phyloP scores from a whole-genome alignment of 2,329 filamentous ascomycete species.

The Aspergillus piperis region DNA sequence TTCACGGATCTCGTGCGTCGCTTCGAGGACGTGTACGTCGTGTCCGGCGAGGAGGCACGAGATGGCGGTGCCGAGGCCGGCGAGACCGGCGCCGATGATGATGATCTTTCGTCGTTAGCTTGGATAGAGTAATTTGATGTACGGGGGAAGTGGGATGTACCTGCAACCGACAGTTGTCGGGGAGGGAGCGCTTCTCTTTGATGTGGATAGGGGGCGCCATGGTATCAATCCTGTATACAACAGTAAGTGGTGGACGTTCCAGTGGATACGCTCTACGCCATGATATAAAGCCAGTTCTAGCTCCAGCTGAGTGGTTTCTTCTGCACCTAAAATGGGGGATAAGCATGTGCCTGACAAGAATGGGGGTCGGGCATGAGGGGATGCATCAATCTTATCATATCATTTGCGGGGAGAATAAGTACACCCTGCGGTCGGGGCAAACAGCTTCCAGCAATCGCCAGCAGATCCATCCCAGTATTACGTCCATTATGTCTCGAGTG shows the following conservation, averaged over 20 bases:
- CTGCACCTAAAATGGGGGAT: too few species aligned
- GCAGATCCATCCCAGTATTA: background rate
- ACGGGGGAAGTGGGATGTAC: conserved; percentile 28
- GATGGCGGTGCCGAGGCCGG: conserved; percentile 30
- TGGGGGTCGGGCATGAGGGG: background rate
- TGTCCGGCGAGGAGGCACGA: conserved; percentile 29
- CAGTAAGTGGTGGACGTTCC: too few species aligned
- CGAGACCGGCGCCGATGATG: conserved; percentile 37
- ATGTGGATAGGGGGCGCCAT: conserved; percentile 54
- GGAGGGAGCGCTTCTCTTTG: conserved; percentile 37
- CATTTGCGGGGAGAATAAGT: background rate
- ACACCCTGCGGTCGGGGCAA: background rate
- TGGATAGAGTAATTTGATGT: too few species aligned
- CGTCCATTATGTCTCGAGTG: conserved; percentile 28
- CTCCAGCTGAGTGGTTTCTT: too few species aligned
- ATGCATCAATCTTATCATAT: background rate
- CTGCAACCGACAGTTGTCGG: conserved; percentile 50
- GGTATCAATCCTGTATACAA: background rate
- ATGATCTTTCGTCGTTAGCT: conserved; percentile 25
- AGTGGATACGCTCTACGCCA: background rate
- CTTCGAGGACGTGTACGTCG: conserved; percentile 28
- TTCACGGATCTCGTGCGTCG: conserved; percentile 27
- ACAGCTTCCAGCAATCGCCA: background rate
- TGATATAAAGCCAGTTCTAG: background rate
- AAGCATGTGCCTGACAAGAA: background rate